phyloP scores from a whole-genome alignment of 2,329 filamentous ascomycete genomes.

The Colletotrichum filicis region DNA sequence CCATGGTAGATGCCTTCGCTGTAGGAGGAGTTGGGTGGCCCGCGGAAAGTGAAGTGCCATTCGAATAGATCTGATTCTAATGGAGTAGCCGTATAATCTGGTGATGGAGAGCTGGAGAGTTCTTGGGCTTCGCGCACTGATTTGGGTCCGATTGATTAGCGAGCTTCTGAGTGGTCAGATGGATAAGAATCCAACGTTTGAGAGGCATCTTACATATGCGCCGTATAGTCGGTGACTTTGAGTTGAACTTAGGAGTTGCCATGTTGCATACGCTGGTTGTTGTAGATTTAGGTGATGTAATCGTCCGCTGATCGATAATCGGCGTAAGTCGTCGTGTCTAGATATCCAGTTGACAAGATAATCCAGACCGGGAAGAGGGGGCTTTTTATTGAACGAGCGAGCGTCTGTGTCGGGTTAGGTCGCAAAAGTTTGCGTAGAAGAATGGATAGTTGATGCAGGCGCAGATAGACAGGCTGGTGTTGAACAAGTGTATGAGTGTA shows the following conservation, averaged over 20 bases:
- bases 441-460: not conserved
- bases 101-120: constrained; percentile 80
- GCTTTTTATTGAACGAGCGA: not conserved
- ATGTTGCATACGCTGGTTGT: constrained; percentile 42
- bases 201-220: constrained; percentile 73
- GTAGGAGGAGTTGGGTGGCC: constrained; percentile 85
- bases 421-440: not conserved
- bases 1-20: constrained; percentile 91
- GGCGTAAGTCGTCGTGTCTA: not conserved
- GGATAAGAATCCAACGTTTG: not conserved
- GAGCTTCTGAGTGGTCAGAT: not conserved
- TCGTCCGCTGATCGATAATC: not conserved
- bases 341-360: not conserved
- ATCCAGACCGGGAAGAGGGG: not conserved
- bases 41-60: constrained; percentile 98
- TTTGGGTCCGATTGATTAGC: not conserved
- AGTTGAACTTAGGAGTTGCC: constrained; percentile 67
- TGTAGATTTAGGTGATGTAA: not conserved
- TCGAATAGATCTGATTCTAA: constrained; percentile 93
- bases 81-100: constrained; percentile 87
- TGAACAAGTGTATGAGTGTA: not conserved
- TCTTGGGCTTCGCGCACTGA: constrained; percentile 91
- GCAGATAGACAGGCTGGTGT: not conserved
- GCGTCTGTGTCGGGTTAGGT: not conserved
- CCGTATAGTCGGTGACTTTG: constrained; percentile 85